Percentiles rank a stretch among this genome's conserved stretches.
Evolutionary conservation across 2,329 filamentous ascomycete genomes (phyloP).

Genomic region (Xylogone sp.): DNA sequence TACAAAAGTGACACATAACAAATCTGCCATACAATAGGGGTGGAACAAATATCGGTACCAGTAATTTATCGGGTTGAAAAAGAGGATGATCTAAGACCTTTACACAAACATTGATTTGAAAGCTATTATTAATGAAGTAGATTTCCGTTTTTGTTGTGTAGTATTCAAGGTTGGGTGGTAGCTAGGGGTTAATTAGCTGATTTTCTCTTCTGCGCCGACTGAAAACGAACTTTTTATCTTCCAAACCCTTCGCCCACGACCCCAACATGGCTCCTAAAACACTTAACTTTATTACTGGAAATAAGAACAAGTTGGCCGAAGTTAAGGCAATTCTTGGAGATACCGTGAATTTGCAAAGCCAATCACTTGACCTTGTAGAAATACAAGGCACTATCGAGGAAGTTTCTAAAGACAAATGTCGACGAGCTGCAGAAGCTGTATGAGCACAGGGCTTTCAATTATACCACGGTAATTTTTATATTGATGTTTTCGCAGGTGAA

Average conservation of each 20-base stretch:
- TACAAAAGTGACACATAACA: too few relatives aligned
- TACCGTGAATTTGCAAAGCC: conserved; percentile 67
- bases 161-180: too few relatives aligned
- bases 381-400: conserved; percentile 92
- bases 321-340: conserved; percentile 80
- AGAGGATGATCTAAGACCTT: too few relatives aligned
- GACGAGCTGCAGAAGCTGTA: conserved; percentile 74
- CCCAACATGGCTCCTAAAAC: conserved; percentile 38
- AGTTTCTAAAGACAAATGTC: conserved; percentile 84
- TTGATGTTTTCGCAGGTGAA: conserved; percentile 51
- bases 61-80: too few relatives aligned
- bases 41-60: too few relatives aligned
- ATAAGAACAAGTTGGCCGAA: conserved; percentile 89
- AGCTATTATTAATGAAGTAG: too few relatives aligned
- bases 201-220: too few relatives aligned
- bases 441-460: conserved; percentile 18
- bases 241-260: background rate
- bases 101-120: too few relatives aligned
- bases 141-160: too few relatives aligned
- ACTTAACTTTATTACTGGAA: conserved; percentile 95
- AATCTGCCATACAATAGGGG: too few relatives aligned
- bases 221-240: background rate
- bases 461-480: background rate
- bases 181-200: too few relatives aligned
- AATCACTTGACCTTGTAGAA: conserved; percentile 77